Evolutionary conservation across 2,329 filamentous ascomycete genomes (phyloP), one percentile per base, ranked within the genome.

Genomic region (Sporothrix phasma): DNA sequence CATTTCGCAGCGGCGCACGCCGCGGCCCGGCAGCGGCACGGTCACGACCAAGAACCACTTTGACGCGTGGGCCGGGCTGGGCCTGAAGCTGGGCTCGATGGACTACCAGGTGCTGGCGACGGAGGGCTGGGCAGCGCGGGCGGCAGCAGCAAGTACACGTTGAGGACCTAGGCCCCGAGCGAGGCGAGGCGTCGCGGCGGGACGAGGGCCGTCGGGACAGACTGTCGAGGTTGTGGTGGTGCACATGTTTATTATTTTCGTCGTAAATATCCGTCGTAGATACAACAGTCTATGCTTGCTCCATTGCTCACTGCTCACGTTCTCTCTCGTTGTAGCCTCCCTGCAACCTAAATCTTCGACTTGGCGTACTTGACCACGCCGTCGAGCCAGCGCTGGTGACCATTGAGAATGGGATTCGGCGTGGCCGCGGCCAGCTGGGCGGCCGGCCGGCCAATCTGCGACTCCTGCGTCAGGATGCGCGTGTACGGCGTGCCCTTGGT

Each of bases 21-120:
- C 81, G 74, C 75, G 80, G 26, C 73, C 75, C 31, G 74, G 75
- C 61, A 68, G 70, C 62, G 81, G 82, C 15, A 80, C 76, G 17
- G 76, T 85, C 66, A 81, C 76, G 26, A 75, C 76, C 4, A 73
- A 70, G 61, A 80, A 78, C 67, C 81, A 83, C 72, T 82, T 84
- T 67, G 74, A 79, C 67, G 80, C 78, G 5, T 84, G 81, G 81
- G 70, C 71, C 13, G 74, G 74, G 66, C 68, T 71, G 17, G 81
- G 81, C 15, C 70, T 81, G 71, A 76, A 76, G 64, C 68, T 83
- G 24, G 81, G 81, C 3, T 72, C 69, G 37, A 75, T 77, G 68
- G 74, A 82, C 71, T 82, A 83, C 71, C 77, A 79, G 76, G 80
- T 82, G 64, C 69, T 81, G 22, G 80, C 80, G 3, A 80, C 77